phyloP scores from a whole-genome alignment of 805 yeast species.

The Wickerhamomyces queroliae region DNA sequence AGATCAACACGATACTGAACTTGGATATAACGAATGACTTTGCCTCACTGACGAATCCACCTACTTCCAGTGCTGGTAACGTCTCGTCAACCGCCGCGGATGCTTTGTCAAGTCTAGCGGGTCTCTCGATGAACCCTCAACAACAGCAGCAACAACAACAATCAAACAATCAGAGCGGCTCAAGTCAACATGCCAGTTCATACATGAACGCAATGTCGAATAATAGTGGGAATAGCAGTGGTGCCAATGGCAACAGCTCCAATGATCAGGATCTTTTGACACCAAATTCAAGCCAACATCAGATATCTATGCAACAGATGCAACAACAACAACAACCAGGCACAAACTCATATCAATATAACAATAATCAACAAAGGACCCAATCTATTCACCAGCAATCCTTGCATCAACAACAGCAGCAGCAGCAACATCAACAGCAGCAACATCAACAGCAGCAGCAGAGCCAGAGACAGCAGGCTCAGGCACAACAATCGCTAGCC shows the following conservation, averaged over 20 bases:
- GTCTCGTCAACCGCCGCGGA: conserved; percentile 4
- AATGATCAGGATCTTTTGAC: not conserved
- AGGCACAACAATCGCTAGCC: conserved; percentile 1
- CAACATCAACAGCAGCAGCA: conserved; percentile 9
- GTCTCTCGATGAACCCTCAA: too few species aligned
- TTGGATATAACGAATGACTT: conserved; percentile 16
- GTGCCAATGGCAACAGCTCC: not conserved
- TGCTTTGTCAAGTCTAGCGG: not conserved
- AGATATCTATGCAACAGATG: not conserved
- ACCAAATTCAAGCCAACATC: not conserved
- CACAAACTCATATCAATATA: too few species aligned
- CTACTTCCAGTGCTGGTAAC: conserved; percentile 3
- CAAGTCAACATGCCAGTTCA: too few species aligned
- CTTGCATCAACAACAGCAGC: conserved; percentile 5
- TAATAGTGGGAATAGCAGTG: not conserved
- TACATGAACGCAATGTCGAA: not conserved
- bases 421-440: conserved; percentile 10
- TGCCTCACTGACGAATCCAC: conserved; percentile 7
- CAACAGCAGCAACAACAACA: not conserved
- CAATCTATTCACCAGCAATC: conserved; percentile 6
- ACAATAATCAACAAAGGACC: too few species aligned
- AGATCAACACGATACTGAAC: conserved; percentile 16
- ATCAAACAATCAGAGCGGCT: not conserved
- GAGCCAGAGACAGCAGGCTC: too few species aligned
- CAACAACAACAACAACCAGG: conserved; percentile 1